These are phyloP conservation scores for Neophaeococcomyces aloes DNA, from an alignment of 2,329 filamentous ascomycete genomes.

Conservation along the genomic window DNA sequence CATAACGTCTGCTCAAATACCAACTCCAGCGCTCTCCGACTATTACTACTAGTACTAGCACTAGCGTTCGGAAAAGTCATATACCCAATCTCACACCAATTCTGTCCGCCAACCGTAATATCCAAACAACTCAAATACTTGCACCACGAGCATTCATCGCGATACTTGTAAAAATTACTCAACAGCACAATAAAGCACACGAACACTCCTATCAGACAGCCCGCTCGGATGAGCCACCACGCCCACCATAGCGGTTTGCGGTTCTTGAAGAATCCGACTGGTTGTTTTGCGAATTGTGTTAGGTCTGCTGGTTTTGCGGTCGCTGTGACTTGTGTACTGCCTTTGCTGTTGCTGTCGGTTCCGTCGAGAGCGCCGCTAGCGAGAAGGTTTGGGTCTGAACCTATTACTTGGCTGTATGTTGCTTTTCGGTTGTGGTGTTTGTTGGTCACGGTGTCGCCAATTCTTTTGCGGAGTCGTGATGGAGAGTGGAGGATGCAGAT, in stretches of 20 bases:
- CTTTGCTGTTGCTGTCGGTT: conserved; percentile 30
- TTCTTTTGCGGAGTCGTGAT: conserved; percentile 62
- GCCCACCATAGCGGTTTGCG: conserved; percentile 92
- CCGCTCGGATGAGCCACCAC: conserved; percentile 85
- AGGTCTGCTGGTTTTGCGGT: conserved; percentile 45
- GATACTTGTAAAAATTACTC: conserved; percentile 80
- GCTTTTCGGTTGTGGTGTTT: conserved; percentile 38
- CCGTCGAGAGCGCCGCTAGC: conserved; percentile 9
- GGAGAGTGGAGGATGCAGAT: conserved; percentile 83
- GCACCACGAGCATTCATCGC: conserved; percentile 76
- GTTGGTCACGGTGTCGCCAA: conserved; percentile 52
- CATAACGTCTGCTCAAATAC: conserved; percentile 1
- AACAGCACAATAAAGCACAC: conserved; percentile 78
- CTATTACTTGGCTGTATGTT: conserved; percentile 17
- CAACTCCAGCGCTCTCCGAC: conserved; percentile 4
- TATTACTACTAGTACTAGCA: not conserved
- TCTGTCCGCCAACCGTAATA: conserved; percentile 25
- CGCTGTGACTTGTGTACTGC: conserved; percentile 40
- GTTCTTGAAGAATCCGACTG: conserved; percentile 73
- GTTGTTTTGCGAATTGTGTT: conserved; percentile 38
- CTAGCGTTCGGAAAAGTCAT: conserved; percentile 19
- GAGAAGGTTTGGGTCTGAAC: conserved; percentile 11
- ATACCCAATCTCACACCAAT: conserved; percentile 34
- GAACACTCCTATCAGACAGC: conserved; percentile 66
- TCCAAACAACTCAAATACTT: conserved; percentile 82